phyloP scores from a whole-genome alignment of 73 alveolate species.

The Blepharisma japonicum region DNA sequence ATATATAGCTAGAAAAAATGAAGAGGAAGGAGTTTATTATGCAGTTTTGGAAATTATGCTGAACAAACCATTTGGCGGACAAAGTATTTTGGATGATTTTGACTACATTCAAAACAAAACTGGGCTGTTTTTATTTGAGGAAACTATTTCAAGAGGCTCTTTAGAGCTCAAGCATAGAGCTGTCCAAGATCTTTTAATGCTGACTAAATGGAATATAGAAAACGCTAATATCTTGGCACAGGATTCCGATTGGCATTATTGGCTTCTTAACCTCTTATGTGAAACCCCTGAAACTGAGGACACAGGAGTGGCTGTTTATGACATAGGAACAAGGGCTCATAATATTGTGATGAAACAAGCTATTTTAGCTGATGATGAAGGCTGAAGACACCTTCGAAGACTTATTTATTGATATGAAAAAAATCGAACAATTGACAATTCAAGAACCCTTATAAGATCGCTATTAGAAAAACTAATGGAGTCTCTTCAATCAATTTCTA shows the following conservation, averaged over 20 bases:
- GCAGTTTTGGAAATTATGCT: neutral
- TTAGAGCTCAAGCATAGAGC: conserved; percentile 19
- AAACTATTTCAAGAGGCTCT: neutral
- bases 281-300: conserved; percentile 19
- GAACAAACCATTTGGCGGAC: neutral
- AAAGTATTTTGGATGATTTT: conserved; percentile 1
- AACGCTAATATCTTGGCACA: neutral
- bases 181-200: conserved; percentile 22
- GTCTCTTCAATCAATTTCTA: neutral
- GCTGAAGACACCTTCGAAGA: neutral
- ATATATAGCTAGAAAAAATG: no score
- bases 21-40: conserved; percentile 5
- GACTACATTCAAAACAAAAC: conserved; percentile 2
- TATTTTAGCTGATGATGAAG: neutral
- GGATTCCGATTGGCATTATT: conserved; percentile 5
- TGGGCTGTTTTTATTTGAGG: neutral
- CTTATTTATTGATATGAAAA: neutral
- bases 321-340: conserved; percentile 4
- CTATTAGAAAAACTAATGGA: neutral
- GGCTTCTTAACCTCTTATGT: neutral
- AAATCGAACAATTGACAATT: neutral
- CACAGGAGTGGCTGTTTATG: conserved; percentile 7
- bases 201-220: conserved; percentile 11
- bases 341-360: conserved; percentile 10
- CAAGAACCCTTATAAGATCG: neutral